Evolutionary conservation across 768 basidiomycete species (phyloP), one percentile per base, ranked within the genome.

Genomic region (Russula abietina): DNA sequence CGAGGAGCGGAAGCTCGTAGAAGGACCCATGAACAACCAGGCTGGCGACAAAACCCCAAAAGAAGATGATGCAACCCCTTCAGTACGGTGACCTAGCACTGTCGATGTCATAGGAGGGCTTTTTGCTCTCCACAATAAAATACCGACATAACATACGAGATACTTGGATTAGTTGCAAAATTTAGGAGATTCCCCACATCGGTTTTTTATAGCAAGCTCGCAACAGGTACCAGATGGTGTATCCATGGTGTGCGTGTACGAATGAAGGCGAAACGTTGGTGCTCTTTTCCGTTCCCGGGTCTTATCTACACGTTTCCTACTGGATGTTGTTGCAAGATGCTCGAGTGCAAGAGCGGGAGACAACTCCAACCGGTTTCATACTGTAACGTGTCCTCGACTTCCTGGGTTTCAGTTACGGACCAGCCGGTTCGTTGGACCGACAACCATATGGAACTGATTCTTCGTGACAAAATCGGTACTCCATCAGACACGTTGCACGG

Each of bases 1-100:
- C 1, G 83, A 79, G 54, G 85, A 89, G 71, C 75, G 78, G 66
- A 73, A 71, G 64, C 68, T 83, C 1, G 67, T 68, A 32, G 69
- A 70, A 28, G 56, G 60, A 7, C 57, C 66, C 11, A 41, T 54
- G 38, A 51, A 28, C 48, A 26, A 16, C 51, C n/a, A 9, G 56
- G 11, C 17, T 19, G 45, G 4, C 49, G 8, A 8, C n/a, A 38
- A 51, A 26, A 16, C 48, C 1, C 45, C 39, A 16, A 43, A 28
- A 56, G 22, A 32, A 46, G 32, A 59, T 1, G 24, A 9, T n/a
- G 19, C 43, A 22, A 17, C 38, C 24, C n/a, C 57, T 19, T 49
- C 58, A 46, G 51, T 55, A 32, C 43, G 45, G 16, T 59, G 38
- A 52, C 32, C 16, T 33, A 16, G 33, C 2, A 28, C 24, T 32